Percentiles rank a stretch among this genome's conserved stretches.
These are phyloP conservation scores for Cymbidium sinense DNA, from an alignment of 106 monocot species.

Conservation along the genomic window DNA sequence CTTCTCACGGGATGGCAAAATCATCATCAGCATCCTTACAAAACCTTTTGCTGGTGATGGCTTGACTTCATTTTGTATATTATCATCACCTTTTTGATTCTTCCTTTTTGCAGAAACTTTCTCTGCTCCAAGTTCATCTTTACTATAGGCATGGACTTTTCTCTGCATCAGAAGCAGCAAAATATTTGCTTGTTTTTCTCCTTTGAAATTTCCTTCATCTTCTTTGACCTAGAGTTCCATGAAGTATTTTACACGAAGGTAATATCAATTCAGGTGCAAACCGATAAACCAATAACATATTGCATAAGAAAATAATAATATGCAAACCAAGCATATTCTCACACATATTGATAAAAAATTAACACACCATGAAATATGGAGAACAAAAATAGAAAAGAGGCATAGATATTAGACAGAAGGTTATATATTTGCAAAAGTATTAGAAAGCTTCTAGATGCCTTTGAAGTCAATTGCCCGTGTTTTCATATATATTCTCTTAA, in stretches of 20 bases:
- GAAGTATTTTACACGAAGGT: background rate
- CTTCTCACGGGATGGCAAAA: constrained; percentile 43
- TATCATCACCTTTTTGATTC: constrained; percentile 16
- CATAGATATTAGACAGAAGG: background rate
- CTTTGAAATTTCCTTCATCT: constrained; percentile 41
- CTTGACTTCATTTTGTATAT: constrained; percentile 24
- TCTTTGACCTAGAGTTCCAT: constrained; percentile 25
- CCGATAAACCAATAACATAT: background rate
- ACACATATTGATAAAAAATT: background rate
- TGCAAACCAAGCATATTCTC: background rate
- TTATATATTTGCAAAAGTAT: background rate
- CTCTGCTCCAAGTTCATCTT: constrained; percentile 27
- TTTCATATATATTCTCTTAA: background rate
- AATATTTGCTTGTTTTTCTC: constrained; percentile 88
- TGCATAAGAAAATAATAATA: background rate
- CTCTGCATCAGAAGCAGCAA: constrained; percentile 35
- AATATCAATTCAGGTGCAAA: background rate
- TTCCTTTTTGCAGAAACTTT: constrained; percentile 54
- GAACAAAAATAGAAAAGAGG: background rate
- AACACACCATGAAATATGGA: background rate
- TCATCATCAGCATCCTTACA: constrained; percentile 29
- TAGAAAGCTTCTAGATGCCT: too few relatives aligned
- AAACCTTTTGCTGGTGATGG: constrained; percentile 31
- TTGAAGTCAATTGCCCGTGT: too few relatives aligned
- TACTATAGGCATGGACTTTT: background rate